phyloP scores from a whole-genome alignment of 768 basidiomycete genomes.

The Auricularia sp. region DNA sequence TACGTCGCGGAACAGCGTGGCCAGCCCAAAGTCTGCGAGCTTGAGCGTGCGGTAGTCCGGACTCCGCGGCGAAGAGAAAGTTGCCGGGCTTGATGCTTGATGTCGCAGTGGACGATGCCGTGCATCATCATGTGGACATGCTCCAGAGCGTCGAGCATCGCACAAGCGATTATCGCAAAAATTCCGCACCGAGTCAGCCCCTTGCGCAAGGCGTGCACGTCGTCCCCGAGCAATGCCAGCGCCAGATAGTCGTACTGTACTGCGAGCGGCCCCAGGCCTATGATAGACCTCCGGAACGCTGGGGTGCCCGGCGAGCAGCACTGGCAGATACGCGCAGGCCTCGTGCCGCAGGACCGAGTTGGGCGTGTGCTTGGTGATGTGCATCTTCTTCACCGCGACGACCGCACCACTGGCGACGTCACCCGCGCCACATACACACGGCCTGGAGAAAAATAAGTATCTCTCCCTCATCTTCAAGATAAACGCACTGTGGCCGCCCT shows the following conservation, averaged over 20 bases:
- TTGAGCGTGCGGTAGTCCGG: not conserved
- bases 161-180: not conserved
- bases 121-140: not conserved
- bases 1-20: constrained; percentile 65
- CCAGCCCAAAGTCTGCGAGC: constrained; percentile 65
- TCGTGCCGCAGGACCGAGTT: not conserved
- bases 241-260: not conserved
- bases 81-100: not conserved
- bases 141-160: not conserved
- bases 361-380: not conserved
- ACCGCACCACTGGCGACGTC: not conserved
- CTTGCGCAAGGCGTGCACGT: not conserved
- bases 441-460: not conserved
- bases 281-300: not conserved
- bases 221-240: not conserved
- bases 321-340: not conserved
- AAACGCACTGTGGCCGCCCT: too few species aligned
- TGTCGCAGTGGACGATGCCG: not conserved
- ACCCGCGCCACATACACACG: not conserved
- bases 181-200: not conserved
- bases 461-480: too few species aligned
- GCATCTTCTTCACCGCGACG: not conserved
- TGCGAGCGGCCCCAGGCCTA: not conserved
- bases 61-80: not conserved
- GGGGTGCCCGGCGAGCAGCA: not conserved